Evolutionary conservation across 306 rosid species (phyloP), one percentile per base, ranked within the genome.

Genomic region (Gastrolobium villosum): DNA sequence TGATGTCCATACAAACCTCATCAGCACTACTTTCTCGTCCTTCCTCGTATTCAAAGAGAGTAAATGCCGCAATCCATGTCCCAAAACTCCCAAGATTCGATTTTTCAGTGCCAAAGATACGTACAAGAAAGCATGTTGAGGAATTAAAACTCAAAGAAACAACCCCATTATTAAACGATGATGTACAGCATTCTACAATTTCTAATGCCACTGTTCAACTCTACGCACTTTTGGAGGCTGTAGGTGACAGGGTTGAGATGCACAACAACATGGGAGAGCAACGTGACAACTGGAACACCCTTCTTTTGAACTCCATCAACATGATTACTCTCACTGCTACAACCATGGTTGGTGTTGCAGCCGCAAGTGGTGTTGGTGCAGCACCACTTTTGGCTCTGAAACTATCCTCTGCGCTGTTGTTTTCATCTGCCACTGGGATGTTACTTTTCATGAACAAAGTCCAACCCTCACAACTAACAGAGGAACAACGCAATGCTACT

Each of bases 401-500:
- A 10, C 37, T 94, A 4, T 89, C 93, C 0, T 89, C 97, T 0
- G 79, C 90, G 30, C 71, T 89, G 0, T 71, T 92, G 26, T 94
- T 88, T 45, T 74, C 89, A 2, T 94, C 96, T 0, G 93, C 96
- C 44, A 86, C 93, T 0, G 97, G 98, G 26, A 31, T 92, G 87
- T 30, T 73, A 32, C 78, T 89, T 14, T 13, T 83, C 43, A 90
- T 88, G 84, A 91, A 87, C 87, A 91, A 91, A 81, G 79, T 90
- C 65, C 98, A 94, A 32, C 97, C 98, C 0, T 94, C 97, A 1
- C 98, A 94, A 57, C 91, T 94, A 2, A 87, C 92, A 0, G 98
- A 94, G 62, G 98, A 94, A 15, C 96, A 94, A 36, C 87, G 97
- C 0, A 94, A 90, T 37, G 96, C 96, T 0, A 65, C 89, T 1